Evolutionary conservation across 179 eudicot species (phyloP), one percentile per base, ranked within the genome.

Genomic region (Camellia oleifera): DNA sequence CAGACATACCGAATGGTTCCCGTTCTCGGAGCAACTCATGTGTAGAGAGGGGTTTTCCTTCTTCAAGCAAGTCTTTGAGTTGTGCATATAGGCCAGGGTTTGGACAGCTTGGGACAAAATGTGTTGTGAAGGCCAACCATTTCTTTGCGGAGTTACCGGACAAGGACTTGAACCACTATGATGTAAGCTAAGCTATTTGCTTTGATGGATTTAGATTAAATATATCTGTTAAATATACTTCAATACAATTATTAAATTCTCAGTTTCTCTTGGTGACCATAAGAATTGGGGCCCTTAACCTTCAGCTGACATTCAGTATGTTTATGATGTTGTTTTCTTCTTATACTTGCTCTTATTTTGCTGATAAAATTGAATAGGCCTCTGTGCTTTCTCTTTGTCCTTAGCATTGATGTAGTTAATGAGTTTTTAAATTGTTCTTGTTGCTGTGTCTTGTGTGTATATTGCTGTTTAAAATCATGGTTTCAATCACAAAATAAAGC

Each of bases 71-170:
- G 81, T 82, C 88, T 72, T 72, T 86, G 84, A 88, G 77, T 76
- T 91, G 88, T 66, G 85, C 94, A n/a, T 69, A 72, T 18, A 88
- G 94, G 82, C 94, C 92, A 44, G 94, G 92, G 20, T 83, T 69
- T 80, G 94, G 94, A 48, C 89, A 88, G 71, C 84, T 83, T 64
- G 94, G 94, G 78, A 85, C 87, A 81, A 88, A 78, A 77, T 90
- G 94, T 69, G 81, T 89, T 82, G 92, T 90, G 18, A 90, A 90
- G 89, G 94, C 94, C 65, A 90, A 90, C 88, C 94, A 90, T 81
- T 90, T 90, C 85, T 82, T 87, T 67, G 91, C 91, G 7, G 90
- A 90, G 84, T 80, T 90, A 79, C 94, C 94, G 75, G 82, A 90
- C 81, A 90, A 90, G 91, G 90, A 90, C 85, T 80, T 90, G 78